phyloP scores from a whole-genome alignment of 2,329 filamentous ascomycete genomes.

The Curvularia verruculosa region DNA sequence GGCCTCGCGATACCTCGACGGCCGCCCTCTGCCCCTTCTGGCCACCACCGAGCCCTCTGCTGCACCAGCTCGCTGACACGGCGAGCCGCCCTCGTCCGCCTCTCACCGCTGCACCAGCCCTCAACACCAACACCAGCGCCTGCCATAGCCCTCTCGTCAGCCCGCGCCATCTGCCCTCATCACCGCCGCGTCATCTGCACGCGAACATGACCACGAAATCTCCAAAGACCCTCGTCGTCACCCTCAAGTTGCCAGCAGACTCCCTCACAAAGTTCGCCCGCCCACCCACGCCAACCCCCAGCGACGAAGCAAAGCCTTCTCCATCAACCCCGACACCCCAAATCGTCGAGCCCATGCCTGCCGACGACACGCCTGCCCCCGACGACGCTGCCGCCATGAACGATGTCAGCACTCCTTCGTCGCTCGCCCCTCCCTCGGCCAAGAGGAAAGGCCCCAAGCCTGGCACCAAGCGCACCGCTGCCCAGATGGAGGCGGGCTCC shows the following conservation, averaged over 20 bases:
- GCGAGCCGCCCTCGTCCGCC: slow-evolving; percentile 13
- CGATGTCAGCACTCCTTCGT: slow-evolving; percentile 43
- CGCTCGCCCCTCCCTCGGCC: slow-evolving; percentile 53
- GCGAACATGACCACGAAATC: slow-evolving; percentile 44
- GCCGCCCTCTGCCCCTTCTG: slow-evolving; percentile 2
- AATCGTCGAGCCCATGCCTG: slow-evolving; percentile 46
- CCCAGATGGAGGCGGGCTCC: slow-evolving; percentile 59
- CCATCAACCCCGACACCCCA: slow-evolving; percentile 46
- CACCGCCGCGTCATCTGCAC: slow-evolving; percentile 25
- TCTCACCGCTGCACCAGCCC: slow-evolving; percentile 14
- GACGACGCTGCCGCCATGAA: slow-evolving; percentile 49
- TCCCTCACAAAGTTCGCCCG: slow-evolving; percentile 40
- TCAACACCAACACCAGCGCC: slow-evolving; percentile 7
- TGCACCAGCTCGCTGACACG: slow-evolving; percentile 17
- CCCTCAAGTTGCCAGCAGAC: slow-evolving; percentile 42
- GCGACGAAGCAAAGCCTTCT: slow-evolving; percentile 47
- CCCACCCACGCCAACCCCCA: slow-evolving; percentile 29
- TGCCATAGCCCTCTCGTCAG: neutral
- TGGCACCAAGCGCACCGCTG: slow-evolving; percentile 63
- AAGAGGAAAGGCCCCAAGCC: slow-evolving; percentile 80
- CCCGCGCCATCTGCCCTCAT: slow-evolving; percentile 18
- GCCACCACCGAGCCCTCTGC: slow-evolving; percentile 6
- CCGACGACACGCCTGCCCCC: slow-evolving; percentile 49
- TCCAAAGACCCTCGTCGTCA: slow-evolving; percentile 42
- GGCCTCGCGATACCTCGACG: slow-evolving; percentile 12